Percentiles rank a stretch among this genome's conserved stretches.
Evolutionary conservation across 1,284 basidiomycete genomes (phyloP).

Genomic region (Hymenochaete sp.): DNA sequence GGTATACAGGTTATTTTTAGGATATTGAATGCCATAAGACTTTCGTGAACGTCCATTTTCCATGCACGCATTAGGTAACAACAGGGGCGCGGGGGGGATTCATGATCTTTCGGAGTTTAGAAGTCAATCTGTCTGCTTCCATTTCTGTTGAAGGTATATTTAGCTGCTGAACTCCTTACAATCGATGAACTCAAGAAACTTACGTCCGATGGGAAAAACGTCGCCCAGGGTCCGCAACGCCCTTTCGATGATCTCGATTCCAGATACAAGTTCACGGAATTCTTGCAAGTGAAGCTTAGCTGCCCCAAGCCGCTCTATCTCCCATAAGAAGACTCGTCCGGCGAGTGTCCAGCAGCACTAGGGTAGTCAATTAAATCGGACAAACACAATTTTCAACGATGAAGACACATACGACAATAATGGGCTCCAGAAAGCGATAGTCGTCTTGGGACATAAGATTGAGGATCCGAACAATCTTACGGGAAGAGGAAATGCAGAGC

Average conservation of each 20-base stretch:
- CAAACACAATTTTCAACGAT: not conserved
- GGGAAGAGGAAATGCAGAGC: conserved; percentile 9
- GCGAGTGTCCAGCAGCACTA: conserved; percentile 15
- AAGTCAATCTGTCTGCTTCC: too few relatives aligned
- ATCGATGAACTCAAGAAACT: not conserved
- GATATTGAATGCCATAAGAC: too few relatives aligned
- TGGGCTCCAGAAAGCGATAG: conserved; percentile 13
- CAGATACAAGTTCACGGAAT: not conserved
- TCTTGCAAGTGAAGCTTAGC: not conserved
- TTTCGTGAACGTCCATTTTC: too few relatives aligned
- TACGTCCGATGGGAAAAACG: conserved; percentile 14
- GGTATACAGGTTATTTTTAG: too few relatives aligned
- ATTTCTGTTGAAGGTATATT: too few relatives aligned
- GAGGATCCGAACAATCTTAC: conserved; percentile 6
- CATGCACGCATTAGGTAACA: too few relatives aligned
- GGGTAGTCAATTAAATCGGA: not conserved
- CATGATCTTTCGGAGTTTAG: too few relatives aligned
- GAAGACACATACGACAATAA: not conserved
- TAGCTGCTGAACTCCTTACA: not conserved
- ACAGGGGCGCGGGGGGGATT: too few relatives aligned
- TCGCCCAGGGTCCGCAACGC: conserved; percentile 7
- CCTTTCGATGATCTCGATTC: conserved; percentile 3
- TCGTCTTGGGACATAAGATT: conserved; percentile 3
- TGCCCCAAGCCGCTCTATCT: conserved; percentile 6
- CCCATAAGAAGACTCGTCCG: conserved; percentile 6